A percentile compares a stretch with the other conserved stretches of the same genome.
Evolutionary conservation across 345 rosid species (phyloP).

Genomic region (Pugionium cornutum): DNA sequence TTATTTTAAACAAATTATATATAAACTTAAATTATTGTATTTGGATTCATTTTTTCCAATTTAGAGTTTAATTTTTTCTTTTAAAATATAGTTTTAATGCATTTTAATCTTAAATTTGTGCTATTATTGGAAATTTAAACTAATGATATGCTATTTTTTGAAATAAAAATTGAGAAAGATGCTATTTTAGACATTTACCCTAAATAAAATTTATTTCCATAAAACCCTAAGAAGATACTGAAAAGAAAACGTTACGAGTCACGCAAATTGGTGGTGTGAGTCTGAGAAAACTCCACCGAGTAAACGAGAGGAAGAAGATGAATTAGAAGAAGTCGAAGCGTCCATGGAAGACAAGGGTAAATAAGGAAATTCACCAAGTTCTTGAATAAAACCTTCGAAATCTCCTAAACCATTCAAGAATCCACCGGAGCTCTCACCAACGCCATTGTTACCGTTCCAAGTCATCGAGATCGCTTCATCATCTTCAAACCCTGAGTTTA

Average conservation of each 20-base stretch:
- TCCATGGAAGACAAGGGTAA: slow-evolving; percentile 47
- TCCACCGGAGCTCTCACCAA: slow-evolving; percentile 45
- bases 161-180: too few relatives aligned
- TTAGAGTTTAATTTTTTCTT: too few relatives aligned
- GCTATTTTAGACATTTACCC: too few relatives aligned
- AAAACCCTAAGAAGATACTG: too few relatives aligned
- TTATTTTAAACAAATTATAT: too few relatives aligned
- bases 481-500: slow-evolving; percentile 32
- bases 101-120: too few relatives aligned
- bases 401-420: slow-evolving; percentile 62
- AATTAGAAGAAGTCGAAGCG: slow-evolving; percentile 36
- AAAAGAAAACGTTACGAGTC: slow-evolving; percentile 4
- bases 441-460: slow-evolving; percentile 27
- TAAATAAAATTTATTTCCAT: too few relatives aligned
- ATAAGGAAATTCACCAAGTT: slow-evolving; percentile 63
- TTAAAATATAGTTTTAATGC: too few relatives aligned
- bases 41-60: too few relatives aligned
- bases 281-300: slow-evolving; percentile 35
- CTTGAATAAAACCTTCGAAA: slow-evolving; percentile 72
- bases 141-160: too few relatives aligned
- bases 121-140: too few relatives aligned
- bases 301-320: slow-evolving; percentile 36
- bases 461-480: slow-evolving; percentile 29
- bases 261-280: slow-evolving; percentile 25
- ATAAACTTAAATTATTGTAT: too few relatives aligned